Evolutionary conservation across 495 filamentous ascomycete genomes (phyloP).

Genomic region (Aspergillus kassunensis): DNA sequence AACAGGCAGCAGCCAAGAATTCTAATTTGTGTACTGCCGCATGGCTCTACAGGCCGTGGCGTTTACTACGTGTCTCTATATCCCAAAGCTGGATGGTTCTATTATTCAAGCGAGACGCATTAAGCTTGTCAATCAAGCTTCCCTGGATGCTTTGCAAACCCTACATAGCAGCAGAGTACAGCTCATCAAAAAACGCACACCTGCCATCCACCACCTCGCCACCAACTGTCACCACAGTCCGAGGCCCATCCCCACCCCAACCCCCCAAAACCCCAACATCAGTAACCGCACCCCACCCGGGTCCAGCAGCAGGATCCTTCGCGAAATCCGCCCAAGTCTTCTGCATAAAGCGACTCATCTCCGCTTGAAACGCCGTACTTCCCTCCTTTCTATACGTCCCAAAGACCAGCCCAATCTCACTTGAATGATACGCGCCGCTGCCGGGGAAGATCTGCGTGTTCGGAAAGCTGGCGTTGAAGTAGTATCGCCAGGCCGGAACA

Average conservation of each 20-base stretch:
- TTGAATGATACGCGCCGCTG: constrained; percentile 24
- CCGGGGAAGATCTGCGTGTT: constrained; percentile 19
- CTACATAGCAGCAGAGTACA: neutral
- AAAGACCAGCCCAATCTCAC: constrained; percentile 30
- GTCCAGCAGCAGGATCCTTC: constrained; percentile 24
- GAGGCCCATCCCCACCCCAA: neutral
- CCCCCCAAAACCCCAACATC: constrained; percentile 15
- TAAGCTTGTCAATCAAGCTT: too few relatives aligned
- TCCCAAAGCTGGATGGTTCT: too few relatives aligned
- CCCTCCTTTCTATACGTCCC: constrained; percentile 20
- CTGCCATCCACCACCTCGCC: neutral
- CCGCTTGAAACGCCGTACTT: constrained; percentile 20
- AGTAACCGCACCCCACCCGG: constrained; percentile 19
- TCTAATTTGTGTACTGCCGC: too few relatives aligned
- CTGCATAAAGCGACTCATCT: constrained; percentile 23
- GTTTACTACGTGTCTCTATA: too few relatives aligned
- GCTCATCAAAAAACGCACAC: neutral
- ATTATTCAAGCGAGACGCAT: too few relatives aligned
- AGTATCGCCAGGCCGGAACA: constrained; percentile 26
- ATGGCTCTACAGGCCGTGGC: too few relatives aligned
- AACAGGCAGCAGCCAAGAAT: too few relatives aligned
- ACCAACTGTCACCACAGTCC: neutral
- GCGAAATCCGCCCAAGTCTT: constrained; percentile 31
- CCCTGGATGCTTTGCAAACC: too few relatives aligned
- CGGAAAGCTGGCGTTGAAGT: constrained; percentile 32